Evolutionary conservation across 1,139 yeast genomes (phyloP).

Genomic region (Taphrina sp.): DNA sequence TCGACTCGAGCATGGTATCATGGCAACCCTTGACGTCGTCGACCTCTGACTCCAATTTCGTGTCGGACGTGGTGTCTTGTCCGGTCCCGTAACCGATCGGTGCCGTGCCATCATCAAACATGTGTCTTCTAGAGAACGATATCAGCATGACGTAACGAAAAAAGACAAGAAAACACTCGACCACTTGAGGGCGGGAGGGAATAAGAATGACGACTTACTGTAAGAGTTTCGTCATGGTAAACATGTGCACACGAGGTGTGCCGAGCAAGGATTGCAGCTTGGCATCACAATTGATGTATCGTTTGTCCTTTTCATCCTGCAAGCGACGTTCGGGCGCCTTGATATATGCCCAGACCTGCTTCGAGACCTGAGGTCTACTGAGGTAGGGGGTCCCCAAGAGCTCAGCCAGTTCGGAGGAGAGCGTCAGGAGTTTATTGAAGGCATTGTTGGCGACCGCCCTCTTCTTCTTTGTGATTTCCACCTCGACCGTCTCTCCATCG

Average conservation of each 20-base stretch:
- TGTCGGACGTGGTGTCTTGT: constrained; percentile 1
- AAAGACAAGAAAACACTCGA: too few relatives aligned
- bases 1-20: too few relatives aligned
- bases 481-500: constrained; percentile 24
- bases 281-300: constrained; percentile 70
- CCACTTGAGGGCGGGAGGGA: too few relatives aligned
- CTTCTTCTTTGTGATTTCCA: constrained; percentile 32
- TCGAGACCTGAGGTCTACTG: constrained; percentile 71
- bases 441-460: constrained; percentile 38
- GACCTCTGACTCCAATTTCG: too few relatives aligned
- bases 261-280: constrained; percentile 59
- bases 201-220: constrained; percentile 11
- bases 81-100: constrained; percentile 18
- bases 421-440: constrained; percentile 43
- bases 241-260: constrained; percentile 53
- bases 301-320: constrained; percentile 66
- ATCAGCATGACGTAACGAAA: too few relatives aligned
- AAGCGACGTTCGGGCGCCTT: constrained; percentile 52
- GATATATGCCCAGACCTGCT: constrained; percentile 70
- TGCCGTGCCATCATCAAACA: constrained; percentile 18
- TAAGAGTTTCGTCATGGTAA: constrained; percentile 59
- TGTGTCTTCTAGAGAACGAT: too few relatives aligned
- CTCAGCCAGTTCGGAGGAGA: constrained; percentile 55
- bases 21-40: too few relatives aligned
- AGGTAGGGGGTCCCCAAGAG: constrained; percentile 47